Base-by-base conservation (phyloP, 352 stramenopile species). In the Pythium apleroticum region DNA sequence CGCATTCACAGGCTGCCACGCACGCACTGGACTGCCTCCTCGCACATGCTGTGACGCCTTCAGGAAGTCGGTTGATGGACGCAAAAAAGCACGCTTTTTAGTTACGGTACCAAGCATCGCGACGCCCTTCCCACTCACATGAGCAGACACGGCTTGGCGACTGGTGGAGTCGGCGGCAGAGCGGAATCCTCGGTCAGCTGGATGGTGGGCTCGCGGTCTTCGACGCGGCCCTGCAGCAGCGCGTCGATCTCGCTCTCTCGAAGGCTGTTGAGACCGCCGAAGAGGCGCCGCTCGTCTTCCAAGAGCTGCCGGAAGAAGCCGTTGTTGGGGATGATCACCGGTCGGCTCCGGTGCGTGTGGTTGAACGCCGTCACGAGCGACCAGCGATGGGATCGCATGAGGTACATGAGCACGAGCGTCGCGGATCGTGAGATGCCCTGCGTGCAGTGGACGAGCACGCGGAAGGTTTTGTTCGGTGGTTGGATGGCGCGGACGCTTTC, bases 391-490 rank as follows among this genome's bases (percentile, higher is more conserved):
- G 74, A 62, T 37, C 80, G 81, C 80, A 92, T 90, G 27, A 92
- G 61, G 56, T 85, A 90, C 60, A 88, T 73, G 71, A 90, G 68
- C 54, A 88, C 81, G 19, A 92, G 76, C 39, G 78, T 92, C 49
- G 79, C 75, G 0, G 79, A 92, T 6, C 83, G 76, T 17, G 83
- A 91, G 48, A 89, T 88, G 53, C 83, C 83, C 19, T 92, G 80
- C 20, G 81, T 89, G 60, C 80, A 90, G 57, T 90, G 83, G 55
- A 91, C 83, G 27, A 91, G 65, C 59, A 91, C 78, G 8, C 81
- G 78, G 52, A 60, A 60, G 30, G 52, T 52, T 33, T 62, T 65
- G 41, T 35, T 66, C 5, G 64, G 50, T 9, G 64, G 35, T 11
- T 66, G 64, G 31, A 59, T 66, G 7, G 64, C 64, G 4, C 20